Conservation (phyloP, 1,284 basidiomycete species). For the Mycena sp. region DNA sequence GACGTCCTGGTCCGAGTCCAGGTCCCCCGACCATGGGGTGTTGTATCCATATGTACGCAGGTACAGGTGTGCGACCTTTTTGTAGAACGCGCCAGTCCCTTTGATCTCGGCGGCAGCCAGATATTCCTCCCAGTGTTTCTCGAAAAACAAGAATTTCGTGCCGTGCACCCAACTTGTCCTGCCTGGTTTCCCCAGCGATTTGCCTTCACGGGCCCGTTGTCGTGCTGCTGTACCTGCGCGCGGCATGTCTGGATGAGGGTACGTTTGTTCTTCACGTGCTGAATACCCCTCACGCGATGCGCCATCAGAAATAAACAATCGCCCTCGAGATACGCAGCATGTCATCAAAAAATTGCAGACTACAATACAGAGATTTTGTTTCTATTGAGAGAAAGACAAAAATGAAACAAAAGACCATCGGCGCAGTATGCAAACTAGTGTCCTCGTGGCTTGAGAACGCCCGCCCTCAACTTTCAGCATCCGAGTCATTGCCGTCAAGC, state of each 20-base stretch:
- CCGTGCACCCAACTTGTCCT: constrained; percentile 11
- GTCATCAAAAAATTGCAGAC: too few relatives aligned
- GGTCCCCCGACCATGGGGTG: not conserved
- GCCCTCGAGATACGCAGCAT: too few relatives aligned
- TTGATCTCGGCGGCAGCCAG: constrained; percentile 2
- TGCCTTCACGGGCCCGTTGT: not conserved
- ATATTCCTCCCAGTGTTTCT: not conserved
- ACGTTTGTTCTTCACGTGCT: too few relatives aligned
- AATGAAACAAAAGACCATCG: not conserved
- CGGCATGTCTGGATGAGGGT: not conserved
- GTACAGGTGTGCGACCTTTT: constrained; percentile 24
- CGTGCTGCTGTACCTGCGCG: not conserved
- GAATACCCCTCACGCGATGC: too few relatives aligned
- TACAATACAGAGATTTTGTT: too few relatives aligned
- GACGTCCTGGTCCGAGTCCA: not conserved
- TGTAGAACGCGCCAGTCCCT: constrained; percentile 6
- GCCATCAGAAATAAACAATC: too few relatives aligned
- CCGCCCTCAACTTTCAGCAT: too few relatives aligned
- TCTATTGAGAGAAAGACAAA: too few relatives aligned
- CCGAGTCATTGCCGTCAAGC: constrained; percentile 1
- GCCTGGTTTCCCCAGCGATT: constrained; percentile 1
- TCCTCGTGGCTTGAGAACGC: too few relatives aligned
- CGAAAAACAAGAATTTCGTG: constrained; percentile 2
- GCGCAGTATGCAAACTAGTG: not conserved
- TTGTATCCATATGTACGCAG: constrained; percentile 2